These are phyloP conservation scores for Dothistroma pini DNA, from an alignment of 2,329 filamentous ascomycete species.

Conservation along the genomic window DNA sequence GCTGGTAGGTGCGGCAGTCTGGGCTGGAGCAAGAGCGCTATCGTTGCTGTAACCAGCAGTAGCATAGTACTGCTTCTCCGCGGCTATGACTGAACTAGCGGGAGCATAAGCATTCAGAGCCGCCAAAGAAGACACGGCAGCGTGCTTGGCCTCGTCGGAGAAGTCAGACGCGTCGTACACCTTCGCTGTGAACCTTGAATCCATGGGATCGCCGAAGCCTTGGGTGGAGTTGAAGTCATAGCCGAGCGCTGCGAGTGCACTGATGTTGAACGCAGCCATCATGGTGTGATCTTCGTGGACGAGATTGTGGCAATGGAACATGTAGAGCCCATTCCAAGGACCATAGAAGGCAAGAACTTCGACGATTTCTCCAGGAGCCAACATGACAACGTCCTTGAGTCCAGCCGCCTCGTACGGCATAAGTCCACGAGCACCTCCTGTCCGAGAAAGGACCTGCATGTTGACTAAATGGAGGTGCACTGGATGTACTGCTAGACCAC, in stretches of 20 bases:
- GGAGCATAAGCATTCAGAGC: constrained; percentile 28
- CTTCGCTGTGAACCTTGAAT: constrained; percentile 22
- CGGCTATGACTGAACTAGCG: constrained; percentile 21
- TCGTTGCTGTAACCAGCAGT: constrained; percentile 28
- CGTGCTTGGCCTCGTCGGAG: constrained; percentile 16
- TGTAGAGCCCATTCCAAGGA: constrained; percentile 52
- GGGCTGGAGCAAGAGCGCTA: constrained; percentile 5
- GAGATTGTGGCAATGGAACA: constrained; percentile 42
- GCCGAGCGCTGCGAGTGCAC: constrained; percentile 34
- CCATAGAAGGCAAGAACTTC: constrained; percentile 51
- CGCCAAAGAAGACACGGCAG: constrained; percentile 25
- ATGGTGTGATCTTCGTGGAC: constrained; percentile 46
- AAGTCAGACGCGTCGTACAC: constrained; percentile 16
- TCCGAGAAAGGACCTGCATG: constrained; percentile 52
- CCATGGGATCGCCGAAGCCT: constrained; percentile 26
- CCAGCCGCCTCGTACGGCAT: constrained; percentile 53
- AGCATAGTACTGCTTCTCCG: constrained; percentile 25
- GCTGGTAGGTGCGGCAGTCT: constrained; percentile 21
- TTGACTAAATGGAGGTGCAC: constrained; percentile 58
- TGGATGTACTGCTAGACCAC: constrained; percentile 52
- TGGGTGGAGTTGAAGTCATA: constrained; percentile 27
- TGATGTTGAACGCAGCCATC: constrained; percentile 45
- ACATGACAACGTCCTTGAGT: constrained; percentile 57
- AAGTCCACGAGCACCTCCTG: constrained; percentile 44
- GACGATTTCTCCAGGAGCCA: constrained; percentile 50